Percentiles rank a stretch among this genome's conserved stretches.
Conservation (phyloP, 1,284 basidiomycete genomes). For the Puccinia coronata region DNA sequence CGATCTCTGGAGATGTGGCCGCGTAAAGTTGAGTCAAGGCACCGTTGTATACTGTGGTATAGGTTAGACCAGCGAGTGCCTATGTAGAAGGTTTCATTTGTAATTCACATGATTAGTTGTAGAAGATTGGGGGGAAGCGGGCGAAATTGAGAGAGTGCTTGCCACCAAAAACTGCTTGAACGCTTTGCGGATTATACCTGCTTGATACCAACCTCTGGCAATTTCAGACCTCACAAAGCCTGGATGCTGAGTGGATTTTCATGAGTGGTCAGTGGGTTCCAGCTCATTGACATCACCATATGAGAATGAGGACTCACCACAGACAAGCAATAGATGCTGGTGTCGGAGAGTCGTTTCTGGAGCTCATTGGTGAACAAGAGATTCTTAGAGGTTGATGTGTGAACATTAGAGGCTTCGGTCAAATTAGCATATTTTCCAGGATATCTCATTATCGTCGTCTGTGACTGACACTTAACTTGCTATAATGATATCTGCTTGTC, state of each 20-base stretch:
- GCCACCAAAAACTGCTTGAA: no score
- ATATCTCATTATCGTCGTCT: no score
- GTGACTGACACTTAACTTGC: constrained; percentile 23
- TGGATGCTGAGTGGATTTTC: constrained; percentile 28
- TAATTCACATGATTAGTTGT: no score
- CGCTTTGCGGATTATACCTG: no score
- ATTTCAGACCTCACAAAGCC: constrained; percentile 18
- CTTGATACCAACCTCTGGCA: background rate
- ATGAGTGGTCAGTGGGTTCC: background rate
- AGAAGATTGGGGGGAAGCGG: no score
- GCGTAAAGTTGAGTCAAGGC: constrained; percentile 35
- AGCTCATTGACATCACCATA: no score
- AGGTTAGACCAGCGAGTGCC: background rate
- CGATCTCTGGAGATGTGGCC: constrained; percentile 36
- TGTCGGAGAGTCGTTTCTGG: constrained; percentile 13
- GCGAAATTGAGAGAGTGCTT: no score
- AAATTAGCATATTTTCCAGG: background rate
- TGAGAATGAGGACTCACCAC: background rate
- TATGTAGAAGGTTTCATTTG: no score
- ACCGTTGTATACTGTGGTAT: background rate
- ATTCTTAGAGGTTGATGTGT: constrained; percentile 33
- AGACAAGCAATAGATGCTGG: constrained; percentile 26
- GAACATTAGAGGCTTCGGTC: background rate
- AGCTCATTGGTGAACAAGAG: constrained; percentile 40
- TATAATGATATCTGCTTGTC: constrained; percentile 14